These are phyloP conservation scores for Chlorella sp. DNA, from an alignment of 139 green algal species.

Conservation along the genomic window DNA sequence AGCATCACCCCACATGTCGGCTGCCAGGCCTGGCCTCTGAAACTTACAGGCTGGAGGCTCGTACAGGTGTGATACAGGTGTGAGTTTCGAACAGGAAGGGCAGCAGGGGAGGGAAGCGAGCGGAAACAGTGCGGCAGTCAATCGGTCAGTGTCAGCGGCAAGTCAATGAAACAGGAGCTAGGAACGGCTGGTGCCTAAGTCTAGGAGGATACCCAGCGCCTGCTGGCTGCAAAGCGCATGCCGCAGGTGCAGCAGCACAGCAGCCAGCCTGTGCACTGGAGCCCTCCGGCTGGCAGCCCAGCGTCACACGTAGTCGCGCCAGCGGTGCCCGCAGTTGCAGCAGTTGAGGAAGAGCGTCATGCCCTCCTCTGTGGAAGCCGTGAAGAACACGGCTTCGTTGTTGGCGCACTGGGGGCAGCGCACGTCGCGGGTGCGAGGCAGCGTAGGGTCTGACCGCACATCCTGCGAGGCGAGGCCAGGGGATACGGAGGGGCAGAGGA, in stretches of 20 bases:
- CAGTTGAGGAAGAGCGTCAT: conserved; percentile 89
- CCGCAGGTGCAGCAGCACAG: too few species aligned
- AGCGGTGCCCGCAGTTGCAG: conserved; percentile 72
- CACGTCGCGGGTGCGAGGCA: conserved; percentile 89
- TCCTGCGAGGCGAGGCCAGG: conserved; percentile 63
- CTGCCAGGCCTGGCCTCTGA: neutral
- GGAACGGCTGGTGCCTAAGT: too few species aligned
- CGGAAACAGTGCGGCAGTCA: too few species aligned
- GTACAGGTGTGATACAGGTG: too few species aligned
- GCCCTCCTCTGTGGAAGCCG: conserved; percentile 78
- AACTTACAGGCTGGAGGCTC: neutral
- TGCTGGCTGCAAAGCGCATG: too few species aligned
- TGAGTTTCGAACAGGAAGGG: neutral
- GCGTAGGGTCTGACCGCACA: conserved; percentile 87
- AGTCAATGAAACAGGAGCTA: too few species aligned
- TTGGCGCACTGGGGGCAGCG: conserved; percentile 81
- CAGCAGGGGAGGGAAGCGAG: neutral
- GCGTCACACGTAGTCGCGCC: conserved; percentile 81
- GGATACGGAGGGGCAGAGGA: neutral
- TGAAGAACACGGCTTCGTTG: conserved; percentile 93
- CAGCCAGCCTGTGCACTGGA: neutral
- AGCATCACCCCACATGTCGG: neutral
- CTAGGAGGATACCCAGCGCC: too few species aligned
- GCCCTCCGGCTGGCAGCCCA: too few species aligned
- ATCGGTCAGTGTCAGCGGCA: too few species aligned